Conservation (phyloP, 2,329 filamentous ascomycete species). For the Clonostachys chloroleuca region DNA sequence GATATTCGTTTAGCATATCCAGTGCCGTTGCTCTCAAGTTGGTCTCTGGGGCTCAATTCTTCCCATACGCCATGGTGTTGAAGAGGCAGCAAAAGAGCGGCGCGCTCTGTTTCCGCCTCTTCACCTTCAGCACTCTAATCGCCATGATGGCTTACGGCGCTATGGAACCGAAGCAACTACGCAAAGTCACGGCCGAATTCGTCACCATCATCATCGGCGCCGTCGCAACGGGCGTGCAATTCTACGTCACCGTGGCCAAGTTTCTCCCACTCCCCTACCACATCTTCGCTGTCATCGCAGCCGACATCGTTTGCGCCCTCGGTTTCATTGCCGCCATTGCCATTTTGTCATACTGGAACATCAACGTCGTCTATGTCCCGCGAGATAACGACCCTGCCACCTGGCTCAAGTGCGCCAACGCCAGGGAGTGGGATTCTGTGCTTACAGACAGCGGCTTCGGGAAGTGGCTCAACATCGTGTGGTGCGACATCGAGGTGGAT, state of each 20-base stretch:
- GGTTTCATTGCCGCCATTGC: not conserved
- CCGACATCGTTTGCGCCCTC: not conserved
- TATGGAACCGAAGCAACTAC: not conserved
- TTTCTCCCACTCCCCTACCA: not conserved
- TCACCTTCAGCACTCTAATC: conserved; percentile 37
- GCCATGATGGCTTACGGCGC: not conserved
- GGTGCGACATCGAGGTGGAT: too few relatives aligned
- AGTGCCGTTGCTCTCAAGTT: too few relatives aligned
- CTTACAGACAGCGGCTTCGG: too few relatives aligned
- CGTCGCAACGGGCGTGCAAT: not conserved
- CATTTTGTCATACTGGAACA: not conserved
- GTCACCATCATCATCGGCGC: not conserved
- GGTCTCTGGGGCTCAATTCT: too few relatives aligned
- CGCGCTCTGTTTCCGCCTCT: not conserved
- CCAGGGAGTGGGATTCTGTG: too few relatives aligned
- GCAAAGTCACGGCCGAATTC: not conserved
- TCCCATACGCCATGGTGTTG: too few relatives aligned
- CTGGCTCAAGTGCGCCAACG: too few relatives aligned
- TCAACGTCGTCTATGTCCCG: not conserved
- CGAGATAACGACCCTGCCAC: too few relatives aligned
- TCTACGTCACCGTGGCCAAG: not conserved
- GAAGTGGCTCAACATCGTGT: too few relatives aligned
- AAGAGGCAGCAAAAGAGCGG: too few relatives aligned
- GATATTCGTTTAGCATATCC: too few relatives aligned
- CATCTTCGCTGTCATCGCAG: not conserved